Conservation (phyloP, 2,329 filamentous ascomycete genomes). For the Nemania sp. region DNA sequence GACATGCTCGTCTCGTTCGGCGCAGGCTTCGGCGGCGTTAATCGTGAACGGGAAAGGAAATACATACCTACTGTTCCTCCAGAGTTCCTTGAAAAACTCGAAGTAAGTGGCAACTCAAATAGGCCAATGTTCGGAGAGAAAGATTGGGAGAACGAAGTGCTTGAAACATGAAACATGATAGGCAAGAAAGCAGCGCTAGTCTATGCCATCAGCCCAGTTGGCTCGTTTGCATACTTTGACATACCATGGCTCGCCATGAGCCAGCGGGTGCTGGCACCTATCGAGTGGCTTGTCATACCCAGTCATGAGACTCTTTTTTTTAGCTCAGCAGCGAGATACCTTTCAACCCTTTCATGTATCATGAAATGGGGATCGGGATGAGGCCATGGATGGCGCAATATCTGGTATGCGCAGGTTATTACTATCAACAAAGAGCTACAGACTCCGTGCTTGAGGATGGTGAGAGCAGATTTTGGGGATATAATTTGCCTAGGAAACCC, state of each 20-base stretch:
- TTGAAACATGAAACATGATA: constrained; percentile 60
- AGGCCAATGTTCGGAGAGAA: constrained; percentile 71
- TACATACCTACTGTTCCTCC: constrained; percentile 96
- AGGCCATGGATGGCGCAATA: neutral
- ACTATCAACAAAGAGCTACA: constrained; percentile 6
- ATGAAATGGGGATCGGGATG: constrained; percentile 5
- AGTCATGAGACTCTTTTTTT: constrained; percentile 39
- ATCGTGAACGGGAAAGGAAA: constrained; percentile 90
- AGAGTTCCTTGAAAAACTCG: constrained; percentile 90
- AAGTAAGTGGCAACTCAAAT: constrained; percentile 66
- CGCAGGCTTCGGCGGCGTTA: constrained; percentile 91
- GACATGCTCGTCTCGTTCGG: constrained; percentile 98
- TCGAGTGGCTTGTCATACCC: constrained; percentile 29
- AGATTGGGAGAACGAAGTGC: constrained; percentile 75
- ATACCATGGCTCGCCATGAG: constrained; percentile 28
- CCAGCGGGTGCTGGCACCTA: constrained; percentile 39
- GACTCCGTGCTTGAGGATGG: constrained; percentile 6
- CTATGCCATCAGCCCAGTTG: constrained; percentile 38
- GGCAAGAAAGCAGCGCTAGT: constrained; percentile 25
- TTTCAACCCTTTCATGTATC: neutral
- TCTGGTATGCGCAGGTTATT: constrained; percentile 9
- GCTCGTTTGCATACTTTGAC: constrained; percentile 30
- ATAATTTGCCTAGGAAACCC: constrained; percentile 15
- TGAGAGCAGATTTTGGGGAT: constrained; percentile 12
- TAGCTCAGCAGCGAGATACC: neutral